Evolutionary conservation across 768 basidiomycete species (phyloP).

Genomic region (Leccinellum luteum): DNA sequence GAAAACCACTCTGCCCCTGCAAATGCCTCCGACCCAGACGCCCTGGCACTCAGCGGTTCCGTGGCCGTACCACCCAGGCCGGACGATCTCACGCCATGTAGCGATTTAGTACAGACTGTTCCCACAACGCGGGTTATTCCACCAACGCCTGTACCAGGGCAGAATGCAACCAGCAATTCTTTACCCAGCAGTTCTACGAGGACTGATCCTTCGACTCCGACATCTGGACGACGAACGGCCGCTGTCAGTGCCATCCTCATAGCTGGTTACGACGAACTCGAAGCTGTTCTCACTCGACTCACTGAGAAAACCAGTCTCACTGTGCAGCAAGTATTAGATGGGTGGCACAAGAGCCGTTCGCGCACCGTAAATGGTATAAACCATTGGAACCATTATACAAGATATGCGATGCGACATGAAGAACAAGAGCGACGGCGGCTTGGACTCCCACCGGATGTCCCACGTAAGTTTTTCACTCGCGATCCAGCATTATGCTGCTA

Average conservation of each 20-base stretch:
- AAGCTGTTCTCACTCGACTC: background rate
- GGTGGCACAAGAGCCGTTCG: slow-evolving; percentile 5
- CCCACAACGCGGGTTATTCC: background rate
- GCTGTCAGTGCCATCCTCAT: background rate
- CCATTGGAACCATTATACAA: slow-evolving; percentile 3
- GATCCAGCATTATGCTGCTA: background rate
- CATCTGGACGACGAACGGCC: background rate
- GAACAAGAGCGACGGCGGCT: slow-evolving; percentile 5
- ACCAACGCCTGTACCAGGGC: background rate
- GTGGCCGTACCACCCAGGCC: no score
- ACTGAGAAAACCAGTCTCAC: background rate
- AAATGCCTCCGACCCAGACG: background rate
- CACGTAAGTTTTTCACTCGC: background rate
- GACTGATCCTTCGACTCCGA: background rate
- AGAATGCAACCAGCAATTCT: no score
- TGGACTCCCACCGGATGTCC: background rate
- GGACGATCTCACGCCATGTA: background rate
- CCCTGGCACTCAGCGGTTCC: no score
- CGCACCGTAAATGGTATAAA: background rate
- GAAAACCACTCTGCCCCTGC: background rate
- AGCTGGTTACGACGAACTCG: background rate
- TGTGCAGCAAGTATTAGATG: slow-evolving; percentile 2
- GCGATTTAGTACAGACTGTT: background rate
- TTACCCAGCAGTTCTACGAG: no score
- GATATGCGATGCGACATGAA: background rate